These are phyloP conservation scores for Dendrostoma leiphaemia DNA, from an alignment of 2,329 filamentous ascomycete species.

Conservation along the genomic window DNA sequence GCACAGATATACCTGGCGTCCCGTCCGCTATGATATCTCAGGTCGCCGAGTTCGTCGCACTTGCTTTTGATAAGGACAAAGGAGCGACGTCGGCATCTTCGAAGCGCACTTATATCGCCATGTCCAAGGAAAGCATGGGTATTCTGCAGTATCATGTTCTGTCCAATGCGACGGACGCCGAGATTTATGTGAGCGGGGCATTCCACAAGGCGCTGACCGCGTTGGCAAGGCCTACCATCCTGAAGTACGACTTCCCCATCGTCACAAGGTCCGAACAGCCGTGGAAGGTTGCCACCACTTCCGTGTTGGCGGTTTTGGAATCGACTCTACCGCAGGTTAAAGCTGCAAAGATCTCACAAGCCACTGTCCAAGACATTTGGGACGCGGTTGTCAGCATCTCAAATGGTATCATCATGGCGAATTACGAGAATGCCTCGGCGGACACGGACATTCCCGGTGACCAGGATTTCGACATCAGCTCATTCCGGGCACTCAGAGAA, in stretches of 20 bases:
- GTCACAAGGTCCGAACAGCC: constrained; percentile 68
- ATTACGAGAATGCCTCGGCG: constrained; percentile 47
- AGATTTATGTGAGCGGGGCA: constrained; percentile 69
- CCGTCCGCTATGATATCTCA: constrained; percentile 67
- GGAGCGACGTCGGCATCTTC: constrained; percentile 31
- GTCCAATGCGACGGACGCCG: constrained; percentile 57
- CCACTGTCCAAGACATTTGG: constrained; percentile 64
- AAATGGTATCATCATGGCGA: constrained; percentile 68
- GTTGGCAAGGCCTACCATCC: constrained; percentile 65
- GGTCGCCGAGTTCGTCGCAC: constrained; percentile 66
- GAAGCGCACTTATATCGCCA: constrained; percentile 81
- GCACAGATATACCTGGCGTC: constrained; percentile 62
- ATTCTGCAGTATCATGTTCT: constrained; percentile 62
- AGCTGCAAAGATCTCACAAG: constrained; percentile 42
- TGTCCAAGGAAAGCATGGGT: constrained; percentile 79
- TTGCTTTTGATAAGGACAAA: constrained; percentile 58
- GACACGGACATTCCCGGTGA: constrained; percentile 59
- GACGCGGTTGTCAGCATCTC: constrained; percentile 61
- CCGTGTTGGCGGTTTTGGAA: constrained; percentile 66
- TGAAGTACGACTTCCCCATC: constrained; percentile 78
- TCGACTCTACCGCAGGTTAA: constrained; percentile 62
- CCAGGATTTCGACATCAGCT: constrained; percentile 76
- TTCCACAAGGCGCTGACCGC: constrained; percentile 64
- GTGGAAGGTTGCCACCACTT: constrained; percentile 78
- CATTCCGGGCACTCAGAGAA: constrained; percentile 66